Percentiles rank a stretch among this genome's conserved stretches.
phyloP scores from a whole-genome alignment of 768 basidiomycete species.

The Xerocomellus dryophilus region DNA sequence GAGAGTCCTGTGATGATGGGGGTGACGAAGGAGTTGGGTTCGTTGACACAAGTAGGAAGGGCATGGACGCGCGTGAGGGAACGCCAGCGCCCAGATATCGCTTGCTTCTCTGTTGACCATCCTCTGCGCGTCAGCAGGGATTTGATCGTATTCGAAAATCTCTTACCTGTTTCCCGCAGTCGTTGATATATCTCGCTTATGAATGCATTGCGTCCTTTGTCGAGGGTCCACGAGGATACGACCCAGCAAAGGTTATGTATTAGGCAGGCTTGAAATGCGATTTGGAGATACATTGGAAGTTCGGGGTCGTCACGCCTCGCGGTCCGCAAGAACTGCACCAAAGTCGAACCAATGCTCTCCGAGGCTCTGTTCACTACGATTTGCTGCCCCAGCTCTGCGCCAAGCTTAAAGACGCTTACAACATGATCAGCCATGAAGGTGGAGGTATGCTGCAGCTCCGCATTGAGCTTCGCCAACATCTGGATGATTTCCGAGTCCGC shows the following conservation, averaged over 20 bases:
- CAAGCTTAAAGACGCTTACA: not conserved
- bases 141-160: not conserved
- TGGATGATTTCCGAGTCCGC: conserved; percentile 4
- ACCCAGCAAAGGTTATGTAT: not conserved
- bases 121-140: not conserved
- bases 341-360: not conserved
- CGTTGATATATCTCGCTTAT: not conserved
- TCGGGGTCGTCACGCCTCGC: not conserved
- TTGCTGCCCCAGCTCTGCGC: not conserved
- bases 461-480: not conserved
- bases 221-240: conserved; percentile 10
- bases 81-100: conserved; percentile 6
- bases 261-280: conserved; percentile 11
- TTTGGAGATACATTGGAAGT: conserved; percentile 3
- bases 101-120: conserved; percentile 1
- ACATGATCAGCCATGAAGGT: not conserved
- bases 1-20: not conserved
- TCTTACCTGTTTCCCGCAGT: conserved; percentile 2
- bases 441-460: not conserved
- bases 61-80: conserved; percentile 1
- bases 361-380: not conserved
- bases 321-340: not conserved
- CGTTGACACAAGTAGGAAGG: not conserved
- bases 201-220: not conserved
- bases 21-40: not conserved